phyloP scores from a whole-genome alignment of 768 basidiomycete genomes.

The Xanthoconium purpureum region DNA sequence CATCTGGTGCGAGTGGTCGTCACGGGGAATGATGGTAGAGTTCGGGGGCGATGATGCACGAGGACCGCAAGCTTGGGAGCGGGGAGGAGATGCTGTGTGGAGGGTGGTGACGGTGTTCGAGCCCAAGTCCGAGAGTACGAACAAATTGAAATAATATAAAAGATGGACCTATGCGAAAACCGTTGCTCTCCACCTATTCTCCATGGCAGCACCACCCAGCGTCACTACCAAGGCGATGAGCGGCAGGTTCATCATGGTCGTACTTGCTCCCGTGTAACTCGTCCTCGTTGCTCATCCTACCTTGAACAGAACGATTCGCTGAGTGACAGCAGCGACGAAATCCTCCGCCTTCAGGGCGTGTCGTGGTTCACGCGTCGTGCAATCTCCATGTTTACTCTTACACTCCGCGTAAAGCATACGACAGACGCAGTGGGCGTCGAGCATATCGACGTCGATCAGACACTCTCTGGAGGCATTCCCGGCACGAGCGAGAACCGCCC shows the following conservation, averaged over 20 bases:
- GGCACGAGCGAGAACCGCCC: conserved; percentile 54
- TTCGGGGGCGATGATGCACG: conserved; percentile 76
- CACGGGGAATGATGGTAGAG: conserved; percentile 79
- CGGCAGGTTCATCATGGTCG: conserved; percentile 64
- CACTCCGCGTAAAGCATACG: conserved; percentile 61
- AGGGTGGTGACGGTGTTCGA: conserved; percentile 66
- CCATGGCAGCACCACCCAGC: conserved; percentile 63
- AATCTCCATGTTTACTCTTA: conserved; percentile 55
- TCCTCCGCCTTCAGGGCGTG: conserved; percentile 69
- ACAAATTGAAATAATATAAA: conserved; percentile 14
- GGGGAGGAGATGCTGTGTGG: conserved; percentile 80
- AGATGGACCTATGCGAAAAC: neutral
- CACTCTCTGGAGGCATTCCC: conserved; percentile 57
- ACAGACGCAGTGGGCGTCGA: conserved; percentile 58
- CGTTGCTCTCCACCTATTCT: neutral
- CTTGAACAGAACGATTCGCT: conserved; percentile 60
- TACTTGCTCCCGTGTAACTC: neutral
- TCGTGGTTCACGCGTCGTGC: conserved; percentile 67
- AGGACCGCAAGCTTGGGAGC: conserved; percentile 85
- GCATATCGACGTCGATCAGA: conserved; percentile 66
- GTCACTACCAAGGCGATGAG: conserved; percentile 58
- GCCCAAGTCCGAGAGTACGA: conserved; percentile 11
- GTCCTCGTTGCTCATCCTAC: conserved; percentile 1
- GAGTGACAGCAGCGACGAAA: conserved; percentile 58
- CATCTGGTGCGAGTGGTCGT: conserved; percentile 93